Conservation (phyloP, 805 yeast genomes). For the Isabelozyma pseudorhagii region DNA sequence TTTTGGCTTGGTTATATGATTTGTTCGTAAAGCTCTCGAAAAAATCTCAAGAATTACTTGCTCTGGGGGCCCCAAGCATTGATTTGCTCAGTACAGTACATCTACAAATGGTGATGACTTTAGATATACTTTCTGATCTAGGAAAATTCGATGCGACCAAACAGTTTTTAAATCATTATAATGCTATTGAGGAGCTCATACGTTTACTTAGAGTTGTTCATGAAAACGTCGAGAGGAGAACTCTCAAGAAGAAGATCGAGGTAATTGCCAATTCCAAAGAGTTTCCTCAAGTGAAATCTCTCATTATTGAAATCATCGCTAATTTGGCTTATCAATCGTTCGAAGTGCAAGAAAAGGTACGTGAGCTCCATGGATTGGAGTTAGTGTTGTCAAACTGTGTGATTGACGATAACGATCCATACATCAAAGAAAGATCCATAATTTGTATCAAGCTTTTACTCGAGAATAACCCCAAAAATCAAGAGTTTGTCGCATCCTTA, state of each 20-base stretch:
- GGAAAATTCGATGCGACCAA: conserved; percentile 38
- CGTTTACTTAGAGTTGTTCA: conserved; percentile 40
- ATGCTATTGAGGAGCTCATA: conserved; percentile 32
- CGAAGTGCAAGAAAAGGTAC: conserved; percentile 61
- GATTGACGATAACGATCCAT: conserved; percentile 87
- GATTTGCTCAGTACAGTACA: conserved; percentile 8
- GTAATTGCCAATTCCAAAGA: not conserved
- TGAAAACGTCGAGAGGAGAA: conserved; percentile 31
- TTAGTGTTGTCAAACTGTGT: conserved; percentile 75
- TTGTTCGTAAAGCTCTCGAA: conserved; percentile 18
- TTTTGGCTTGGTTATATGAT: conserved; percentile 41
- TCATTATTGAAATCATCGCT: conserved; percentile 65
- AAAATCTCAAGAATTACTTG: conserved; percentile 12
- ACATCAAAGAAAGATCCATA: conserved; percentile 78
- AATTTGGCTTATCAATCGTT: conserved; percentile 50
- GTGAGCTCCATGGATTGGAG: conserved; percentile 67
- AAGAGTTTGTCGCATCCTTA: conserved; percentile 66
- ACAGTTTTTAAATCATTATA: conserved; percentile 39
- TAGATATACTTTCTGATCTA: conserved; percentile 44
- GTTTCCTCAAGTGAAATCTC: conserved; percentile 66
- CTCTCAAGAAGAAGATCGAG: conserved; percentile 21
- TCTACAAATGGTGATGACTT: conserved; percentile 14
- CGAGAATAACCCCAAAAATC: conserved; percentile 64
- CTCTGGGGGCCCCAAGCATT: not conserved
- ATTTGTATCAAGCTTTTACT: conserved; percentile 71